Percentiles rank a stretch among this genome's conserved stretches.
Conservation (phyloP, 768 basidiomycete genomes). For the Auricularia cornea region DNA sequence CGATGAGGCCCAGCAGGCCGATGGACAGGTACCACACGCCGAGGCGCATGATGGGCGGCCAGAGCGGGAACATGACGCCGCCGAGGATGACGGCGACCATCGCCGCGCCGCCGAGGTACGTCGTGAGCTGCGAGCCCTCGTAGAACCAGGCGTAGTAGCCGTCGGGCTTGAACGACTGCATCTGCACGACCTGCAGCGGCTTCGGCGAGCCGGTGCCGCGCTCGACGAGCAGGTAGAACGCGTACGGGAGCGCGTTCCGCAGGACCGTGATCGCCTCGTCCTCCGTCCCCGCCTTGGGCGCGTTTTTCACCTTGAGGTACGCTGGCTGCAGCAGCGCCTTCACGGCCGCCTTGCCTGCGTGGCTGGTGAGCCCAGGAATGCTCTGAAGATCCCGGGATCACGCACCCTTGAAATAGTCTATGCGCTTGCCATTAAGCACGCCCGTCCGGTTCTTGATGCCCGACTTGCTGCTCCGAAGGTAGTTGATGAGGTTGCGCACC, state of each 20-base stretch:
- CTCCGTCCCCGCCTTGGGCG: slow-evolving; percentile 65
- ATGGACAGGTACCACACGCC: slow-evolving; percentile 96
- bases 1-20: slow-evolving; percentile 78
- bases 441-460: slow-evolving; percentile 87
- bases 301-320: slow-evolving; percentile 81
- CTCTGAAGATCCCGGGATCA: not conserved
- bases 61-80: slow-evolving; percentile 98
- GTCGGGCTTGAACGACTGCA: slow-evolving; percentile 68
- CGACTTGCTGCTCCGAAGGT: slow-evolving; percentile 74
- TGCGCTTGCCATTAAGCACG: slow-evolving; percentile 84
- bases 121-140: slow-evolving; percentile 89
- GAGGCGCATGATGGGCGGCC: slow-evolving; percentile 87
- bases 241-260: slow-evolving; percentile 62
- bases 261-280: slow-evolving; percentile 65
- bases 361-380: not conserved
- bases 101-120: slow-evolving; percentile 78
- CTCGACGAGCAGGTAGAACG: slow-evolving; percentile 90
- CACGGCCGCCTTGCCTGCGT: slow-evolving; percentile 79
- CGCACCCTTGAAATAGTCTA: slow-evolving; percentile 97
- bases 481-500: slow-evolving; percentile 74
- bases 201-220: slow-evolving; percentile 71
- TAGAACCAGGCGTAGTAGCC: slow-evolving; percentile 97
- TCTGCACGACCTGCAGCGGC: slow-evolving; percentile 66
- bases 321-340: slow-evolving; percentile 88
- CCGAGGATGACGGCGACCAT: slow-evolving; percentile 94